Base-by-base conservation (phyloP, 305 asterid genomes). In the Fraxinus velutina region DNA sequence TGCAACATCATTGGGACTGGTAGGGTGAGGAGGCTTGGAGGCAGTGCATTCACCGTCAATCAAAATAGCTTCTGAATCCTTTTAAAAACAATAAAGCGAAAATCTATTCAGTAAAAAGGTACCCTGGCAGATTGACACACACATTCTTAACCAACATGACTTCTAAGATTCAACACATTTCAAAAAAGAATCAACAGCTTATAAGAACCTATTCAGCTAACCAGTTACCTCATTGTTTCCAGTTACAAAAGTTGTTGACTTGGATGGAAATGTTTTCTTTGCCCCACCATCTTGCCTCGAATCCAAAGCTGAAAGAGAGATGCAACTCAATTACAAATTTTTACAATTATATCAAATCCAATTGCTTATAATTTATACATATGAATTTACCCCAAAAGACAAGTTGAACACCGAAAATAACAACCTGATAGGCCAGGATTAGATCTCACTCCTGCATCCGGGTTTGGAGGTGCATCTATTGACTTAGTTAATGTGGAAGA, bases 161-260 rank as follows among this genome's bases (percentile, higher is more conserved):
- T 27, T 39, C 17, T 55, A 68, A 29, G 27, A 62, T 60, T 24
- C 74, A 34, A 68, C 77, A 57, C 27, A 34, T 76, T 39, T 78
- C 15, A 10, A 17, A 79, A 32, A 73, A 47, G 27, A 29, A 84
- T 33, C 21, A 73, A 81, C 50, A 83, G 84, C 44, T 74, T 27
- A 19, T 10, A n/a, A 57, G 83, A 73, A 72, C 19, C 4, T 6
- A 15, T 47, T 47, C 27, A 9, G 21, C 57, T 64, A 57, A 64
- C 24, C 62, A 81, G 70, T 42, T 89, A 93, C 97, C 96, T 90
- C 90, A 32, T 73, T 88, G 79, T 80, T 83, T 76, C 85, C 86
- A 80, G 83, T 76, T 83, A 75, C 75, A 70, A 74, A 80, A 78
- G 86, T 73, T 83, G 85, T 83, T 77, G 88, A 84, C 81, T 83